A percentile compares a stretch with the other conserved stretches of the same genome.
Evolutionary conservation across 2,329 filamentous ascomycete species (phyloP).

Genomic region (Camillea tinctor): DNA sequence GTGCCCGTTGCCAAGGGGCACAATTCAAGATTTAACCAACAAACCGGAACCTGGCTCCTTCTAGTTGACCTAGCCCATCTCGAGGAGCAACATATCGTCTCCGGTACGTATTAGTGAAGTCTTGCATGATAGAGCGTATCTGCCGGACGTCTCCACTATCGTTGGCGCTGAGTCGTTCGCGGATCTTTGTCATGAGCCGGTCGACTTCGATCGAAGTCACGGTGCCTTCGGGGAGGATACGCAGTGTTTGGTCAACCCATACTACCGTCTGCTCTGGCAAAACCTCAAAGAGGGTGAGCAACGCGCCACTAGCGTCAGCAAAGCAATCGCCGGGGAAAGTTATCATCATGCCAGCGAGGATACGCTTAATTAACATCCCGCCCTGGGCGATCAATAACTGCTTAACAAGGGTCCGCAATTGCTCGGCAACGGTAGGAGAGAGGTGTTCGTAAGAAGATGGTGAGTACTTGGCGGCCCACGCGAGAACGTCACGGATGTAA

Average conservation of each 20-base stretch:
- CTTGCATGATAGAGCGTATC: conserved; percentile 82
- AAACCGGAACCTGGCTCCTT: conserved; percentile 86
- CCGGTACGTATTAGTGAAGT: conserved; percentile 94
- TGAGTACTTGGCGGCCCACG: conserved; percentile 77
- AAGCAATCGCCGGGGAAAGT: conserved; percentile 96
- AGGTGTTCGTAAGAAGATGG: conserved; percentile 56
- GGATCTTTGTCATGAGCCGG: conserved; percentile 76
- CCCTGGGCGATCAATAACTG: conserved; percentile 69
- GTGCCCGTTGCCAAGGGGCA: neutral
- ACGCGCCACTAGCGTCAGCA: conserved; percentile 87
- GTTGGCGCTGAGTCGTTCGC: conserved; percentile 69
- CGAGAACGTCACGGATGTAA: conserved; percentile 87
- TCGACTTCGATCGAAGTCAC: conserved; percentile 79
- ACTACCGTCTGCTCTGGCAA: conserved; percentile 73
- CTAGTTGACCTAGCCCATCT: conserved; percentile 83
- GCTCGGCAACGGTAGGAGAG: conserved; percentile 59
- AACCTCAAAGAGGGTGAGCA: conserved; percentile 85
- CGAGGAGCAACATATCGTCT: conserved; percentile 92
- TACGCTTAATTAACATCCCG: conserved; percentile 77
- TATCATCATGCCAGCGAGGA: conserved; percentile 98
- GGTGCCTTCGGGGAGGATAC: conserved; percentile 78
- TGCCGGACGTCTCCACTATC: conserved; percentile 64
- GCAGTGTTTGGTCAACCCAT: conserved; percentile 84
- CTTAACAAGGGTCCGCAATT: conserved; percentile 72
- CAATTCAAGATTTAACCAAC: conserved; percentile 42